Evolutionary conservation across 139 green algal species (phyloP), one percentile per base, ranked within the genome.

Genomic region (Tetraselmis striata): DNA sequence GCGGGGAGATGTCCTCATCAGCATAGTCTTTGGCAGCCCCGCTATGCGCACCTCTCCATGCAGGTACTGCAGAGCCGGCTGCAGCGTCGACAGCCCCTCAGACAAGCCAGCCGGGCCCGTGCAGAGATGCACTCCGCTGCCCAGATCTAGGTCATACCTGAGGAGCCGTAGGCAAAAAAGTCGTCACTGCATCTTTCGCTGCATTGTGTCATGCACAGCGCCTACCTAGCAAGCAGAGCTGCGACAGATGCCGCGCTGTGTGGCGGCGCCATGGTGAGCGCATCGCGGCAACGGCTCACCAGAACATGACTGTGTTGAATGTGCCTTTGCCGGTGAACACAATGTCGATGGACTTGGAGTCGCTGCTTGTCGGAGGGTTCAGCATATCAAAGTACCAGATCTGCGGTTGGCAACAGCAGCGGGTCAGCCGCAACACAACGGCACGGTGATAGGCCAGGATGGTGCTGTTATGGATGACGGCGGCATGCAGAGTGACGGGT

Each of bases 61-160:
- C 28, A 96, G 85, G 87, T 92, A 96, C 80, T 96, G 93, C 77
- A 96, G 22, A 0, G 89, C 91, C 1, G 94, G 90, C 31, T 87
- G 80, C 77, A 95, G 78, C 67, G 79, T 85, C 31, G 59, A 79
- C 78, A 89, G 83, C 29, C 88, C 85, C 83, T 81, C 32, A 78
- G 0, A 32, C 75, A 23, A 59, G 26, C 18, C 45, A 5, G 11
- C 74, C 2, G 74, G 74, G 2, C n/a, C 74, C 74, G 26, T 31
- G 25, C 74, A 29, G 23, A 77, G 23, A 18, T 77, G 26, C 2
- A 77, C 26, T 18, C 26, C 74, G 25, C 25, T 31, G 2, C n/a
- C 26, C 5, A 31, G 74, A 18, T 77, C 26, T 18, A 31, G 2
- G 26, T 28, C 74, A 18, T 77, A 29, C 58, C 23, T 23, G 58